phyloP scores from a whole-genome alignment of 108 stramenopile species.

The Fistulifera solaris region DNA sequence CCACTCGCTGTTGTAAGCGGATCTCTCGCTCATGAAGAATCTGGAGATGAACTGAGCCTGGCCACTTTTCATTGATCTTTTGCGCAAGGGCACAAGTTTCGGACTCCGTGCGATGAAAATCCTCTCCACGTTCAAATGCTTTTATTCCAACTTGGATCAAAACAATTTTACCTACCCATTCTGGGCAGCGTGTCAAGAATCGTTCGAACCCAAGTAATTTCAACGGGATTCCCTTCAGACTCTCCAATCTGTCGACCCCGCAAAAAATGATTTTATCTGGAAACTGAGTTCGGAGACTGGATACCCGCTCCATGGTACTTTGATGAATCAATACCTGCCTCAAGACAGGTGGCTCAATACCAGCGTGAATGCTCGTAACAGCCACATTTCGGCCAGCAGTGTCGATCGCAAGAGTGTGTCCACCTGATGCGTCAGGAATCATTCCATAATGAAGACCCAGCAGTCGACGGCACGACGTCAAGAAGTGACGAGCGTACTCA shows the following conservation, averaged over 20 bases:
- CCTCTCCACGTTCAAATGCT: slow-evolving; percentile 78
- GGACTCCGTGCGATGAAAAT: slow-evolving; percentile 71
- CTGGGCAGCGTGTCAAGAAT: slow-evolving; percentile 80
- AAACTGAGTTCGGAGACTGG: slow-evolving; percentile 60
- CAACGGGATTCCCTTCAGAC: slow-evolving; percentile 91
- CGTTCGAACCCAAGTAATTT: slow-evolving; percentile 93
- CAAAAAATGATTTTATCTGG: slow-evolving; percentile 75
- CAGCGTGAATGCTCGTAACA: slow-evolving; percentile 94
- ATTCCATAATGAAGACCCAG: slow-evolving; percentile 92
- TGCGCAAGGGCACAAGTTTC: slow-evolving; percentile 72
- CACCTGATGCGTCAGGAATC: slow-evolving; percentile 82
- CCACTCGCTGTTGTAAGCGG: slow-evolving; percentile 76
- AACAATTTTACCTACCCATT: slow-evolving; percentile 87
- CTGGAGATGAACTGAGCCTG: slow-evolving; percentile 82
- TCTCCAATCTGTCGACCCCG: slow-evolving; percentile 92
- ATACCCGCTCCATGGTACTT: slow-evolving; percentile 44
- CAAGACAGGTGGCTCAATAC: slow-evolving; percentile 85
- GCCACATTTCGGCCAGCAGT: slow-evolving; percentile 90
- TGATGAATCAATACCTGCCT: slow-evolving; percentile 62
- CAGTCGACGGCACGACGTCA: slow-evolving; percentile 93
- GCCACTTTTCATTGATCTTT: slow-evolving; percentile 78
- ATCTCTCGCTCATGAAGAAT: slow-evolving; percentile 74
- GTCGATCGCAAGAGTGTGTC: slow-evolving; percentile 79
- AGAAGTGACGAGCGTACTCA: slow-evolving; percentile 99
- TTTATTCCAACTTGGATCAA: slow-evolving; percentile 92